Evolutionary conservation across 768 basidiomycete genomes (phyloP), one percentile per base, ranked within the genome.

Genomic region (Lactarius trivialis): DNA sequence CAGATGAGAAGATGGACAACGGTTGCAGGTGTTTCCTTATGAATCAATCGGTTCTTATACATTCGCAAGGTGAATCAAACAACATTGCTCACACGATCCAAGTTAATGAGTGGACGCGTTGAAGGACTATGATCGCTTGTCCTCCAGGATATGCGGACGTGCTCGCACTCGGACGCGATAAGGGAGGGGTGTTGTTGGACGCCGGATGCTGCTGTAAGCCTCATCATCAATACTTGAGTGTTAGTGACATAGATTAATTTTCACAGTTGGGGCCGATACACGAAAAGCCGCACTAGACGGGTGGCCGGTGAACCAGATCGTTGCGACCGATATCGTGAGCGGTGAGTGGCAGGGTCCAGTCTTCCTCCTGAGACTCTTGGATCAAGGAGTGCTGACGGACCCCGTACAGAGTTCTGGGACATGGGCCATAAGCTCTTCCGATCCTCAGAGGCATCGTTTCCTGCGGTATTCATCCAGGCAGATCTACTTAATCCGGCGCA

Each of bases 371-470:
- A 4, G 15, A 4, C 26, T 21, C 11, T 33, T 14, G 41, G 50
- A 30, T 5, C 7, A 53, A 36, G 43, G 55, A 30, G 14, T 19
- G 14, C 50, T 57, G 19, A 49, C 17, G 21, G 39, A 17, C 28
- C n/a, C 37, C 9, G 4, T 39, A 39, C 19, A 85, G 85, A 73
- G 21, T 82, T 84, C 65, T 86, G 85, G 85, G 75, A 81, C 6
- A 73, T 80, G 6, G 85, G 85, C 1, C 84, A 88, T 64, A 73
- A 81, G 55, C 75, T 88, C 11, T 89, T 85, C 73, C 76, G 72
- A 52, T 77, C 81, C 2, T 82, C 75, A 0, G 76, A 80, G 0
- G 70, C 78, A 32, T 75, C 78, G 0, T 87, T 84, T 71, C 81
- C 82, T 1, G 82, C 75, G 0, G 70, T 73, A 0, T 88, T 88